Base-by-base conservation (phyloP, 2,329 filamentous ascomycete genomes). In the Tricladium varicosporioides region DNA sequence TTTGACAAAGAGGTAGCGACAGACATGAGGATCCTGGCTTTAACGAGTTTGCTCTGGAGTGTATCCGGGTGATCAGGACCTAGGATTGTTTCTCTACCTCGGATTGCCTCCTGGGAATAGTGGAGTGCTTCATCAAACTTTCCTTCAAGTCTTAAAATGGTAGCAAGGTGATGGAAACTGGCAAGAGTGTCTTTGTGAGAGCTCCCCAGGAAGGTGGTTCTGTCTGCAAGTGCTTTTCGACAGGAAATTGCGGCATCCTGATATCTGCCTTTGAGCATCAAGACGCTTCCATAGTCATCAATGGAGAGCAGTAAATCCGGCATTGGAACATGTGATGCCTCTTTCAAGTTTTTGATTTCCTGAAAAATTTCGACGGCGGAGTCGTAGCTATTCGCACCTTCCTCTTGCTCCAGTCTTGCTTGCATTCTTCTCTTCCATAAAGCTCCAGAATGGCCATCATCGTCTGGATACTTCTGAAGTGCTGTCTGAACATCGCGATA, bases 381-480 rank as follows among this genome's bases (percentile, higher is more conserved):
- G 47, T 67, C 56, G 33, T 61, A 64, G 27, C 53, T 58, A 48
- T 62, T 59, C 14, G 58, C 57, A 53, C 65, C 63, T 33, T 66
- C 63, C 5, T 57, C 61, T 44, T 60, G 53, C 32, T 63, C 63
- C 32, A 64, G 40, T 36, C 60, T 64, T 13, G 59, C 65, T 45
- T 61, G 58, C 55, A 65, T 63, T 33, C 60, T 57, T 22, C 62
- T 63, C 56, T 65, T 67, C 65, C 65, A 66, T n/a, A 65, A 53
- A 9, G 47, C 43, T 33, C 48, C 57, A 31, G 54, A 53, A 33
- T 59, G 47, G 2, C 56, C 53, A 2, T 58, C 51, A 32, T 62
- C 58, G n/a, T 51, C 54, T 15, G 59, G 55, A 42, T 58, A 61
- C 10, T 51, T 51, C 31, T 63, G 53, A 16, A 67, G 53, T 11